Conservation (phyloP, 2,329 filamentous ascomycete species). For the Colletotrichum tofieldiae region DNA sequence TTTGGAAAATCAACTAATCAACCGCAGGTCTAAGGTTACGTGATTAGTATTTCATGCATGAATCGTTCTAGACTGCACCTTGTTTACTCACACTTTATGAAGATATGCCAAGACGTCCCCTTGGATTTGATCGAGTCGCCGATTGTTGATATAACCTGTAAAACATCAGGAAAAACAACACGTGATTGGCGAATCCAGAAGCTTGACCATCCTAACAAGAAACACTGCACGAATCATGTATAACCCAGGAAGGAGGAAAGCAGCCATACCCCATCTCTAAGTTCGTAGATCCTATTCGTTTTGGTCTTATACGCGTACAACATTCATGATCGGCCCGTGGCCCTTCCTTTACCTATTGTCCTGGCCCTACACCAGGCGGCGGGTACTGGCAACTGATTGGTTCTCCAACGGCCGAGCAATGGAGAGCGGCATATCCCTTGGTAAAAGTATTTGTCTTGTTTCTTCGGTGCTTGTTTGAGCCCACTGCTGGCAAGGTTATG, state of each 20-base stretch:
- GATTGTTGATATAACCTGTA: neutral
- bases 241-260: neutral
- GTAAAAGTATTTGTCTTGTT: neutral
- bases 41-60: neutral
- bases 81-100: neutral
- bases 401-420: neutral
- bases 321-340: neutral
- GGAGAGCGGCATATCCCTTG: neutral
- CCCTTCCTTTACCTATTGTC: neutral
- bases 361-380: neutral
- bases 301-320: neutral
- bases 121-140: neutral
- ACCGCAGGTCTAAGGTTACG: neutral
- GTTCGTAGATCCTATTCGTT: neutral
- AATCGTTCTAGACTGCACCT: neutral
- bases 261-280: neutral
- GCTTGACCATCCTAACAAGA: constrained; percentile 4
- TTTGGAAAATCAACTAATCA: neutral
- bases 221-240: constrained; percentile 17
- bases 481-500: neutral
- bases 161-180: neutral
- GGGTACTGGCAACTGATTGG: neutral
- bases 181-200: constrained; percentile 21
- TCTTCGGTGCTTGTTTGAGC: neutral
- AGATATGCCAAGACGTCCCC: no score